A percentile compares a stretch with the other conserved stretches of the same genome.
These are phyloP conservation scores for Penicillium sp. DNA, from an alignment of 2,329 filamentous ascomycete genomes.

Conservation along the genomic window DNA sequence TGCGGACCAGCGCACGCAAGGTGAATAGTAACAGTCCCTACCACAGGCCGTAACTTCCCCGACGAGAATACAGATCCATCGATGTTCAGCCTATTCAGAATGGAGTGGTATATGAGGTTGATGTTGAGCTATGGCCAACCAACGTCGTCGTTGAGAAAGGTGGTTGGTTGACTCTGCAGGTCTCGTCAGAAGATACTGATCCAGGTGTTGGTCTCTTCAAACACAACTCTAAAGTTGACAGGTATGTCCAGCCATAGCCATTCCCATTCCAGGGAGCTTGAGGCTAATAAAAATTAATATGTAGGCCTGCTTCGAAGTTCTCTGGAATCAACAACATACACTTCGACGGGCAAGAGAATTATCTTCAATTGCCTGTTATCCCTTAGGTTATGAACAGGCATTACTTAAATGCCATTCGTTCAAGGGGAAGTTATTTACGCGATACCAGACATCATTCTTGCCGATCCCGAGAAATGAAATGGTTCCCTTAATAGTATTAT, in stretches of 20 bases:
- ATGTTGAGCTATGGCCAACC: conserved; percentile 44
- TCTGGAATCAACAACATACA: neutral
- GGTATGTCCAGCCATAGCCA: conserved; percentile 5
- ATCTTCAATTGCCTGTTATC: neutral
- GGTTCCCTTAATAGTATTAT: no score
- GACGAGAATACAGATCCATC: conserved; percentile 46
- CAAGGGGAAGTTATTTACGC: no score
- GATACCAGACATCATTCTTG: no score
- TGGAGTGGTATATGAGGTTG: conserved; percentile 52
- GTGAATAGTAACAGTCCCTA: conserved; percentile 35
- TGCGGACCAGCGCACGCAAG: conserved; percentile 35
- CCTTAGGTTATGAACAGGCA: no score
- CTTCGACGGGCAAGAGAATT: neutral
- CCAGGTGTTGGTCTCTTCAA: neutral
- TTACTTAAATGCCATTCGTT: no score
- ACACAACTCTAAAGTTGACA: conserved; percentile 6
- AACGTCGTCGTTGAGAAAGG: conserved; percentile 32
- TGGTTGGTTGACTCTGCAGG: conserved; percentile 12
- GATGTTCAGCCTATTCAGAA: conserved; percentile 50
- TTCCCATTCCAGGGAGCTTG: no score
- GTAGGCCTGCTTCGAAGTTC: neutral
- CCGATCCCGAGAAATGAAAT: no score
- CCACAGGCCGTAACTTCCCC: conserved; percentile 50
- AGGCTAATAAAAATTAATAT: neutral
- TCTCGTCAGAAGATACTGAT: conserved; percentile 2